A percentile compares a stretch with the other conserved stretches of the same genome.
Evolutionary conservation across 768 basidiomycete genomes (phyloP).

Genomic region (Fistulinella prunicolor): DNA sequence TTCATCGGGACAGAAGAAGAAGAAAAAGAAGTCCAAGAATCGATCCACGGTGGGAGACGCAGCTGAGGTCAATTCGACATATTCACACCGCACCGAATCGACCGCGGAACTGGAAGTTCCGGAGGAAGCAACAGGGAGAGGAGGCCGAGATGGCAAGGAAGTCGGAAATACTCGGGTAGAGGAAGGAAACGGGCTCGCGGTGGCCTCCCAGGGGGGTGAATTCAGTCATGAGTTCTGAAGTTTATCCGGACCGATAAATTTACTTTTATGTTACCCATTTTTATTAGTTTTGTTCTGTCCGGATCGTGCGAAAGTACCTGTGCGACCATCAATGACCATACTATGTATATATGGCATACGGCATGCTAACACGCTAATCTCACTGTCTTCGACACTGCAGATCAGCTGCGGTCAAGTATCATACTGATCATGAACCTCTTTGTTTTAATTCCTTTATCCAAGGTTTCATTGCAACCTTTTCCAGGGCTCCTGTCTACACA

Average conservation of each 20-base stretch:
- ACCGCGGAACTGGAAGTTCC: slow-evolving; percentile 49
- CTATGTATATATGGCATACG: too few relatives aligned
- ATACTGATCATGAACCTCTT: too few relatives aligned
- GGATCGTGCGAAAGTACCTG: too few relatives aligned
- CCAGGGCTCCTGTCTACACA: too few relatives aligned
- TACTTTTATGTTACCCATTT: slow-evolving; percentile 10
- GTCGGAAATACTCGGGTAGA: slow-evolving; percentile 3
- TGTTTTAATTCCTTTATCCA: too few relatives aligned
- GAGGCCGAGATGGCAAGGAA: slow-evolving; percentile 19
- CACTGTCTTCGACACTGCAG: too few relatives aligned
- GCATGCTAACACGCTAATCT: too few relatives aligned
- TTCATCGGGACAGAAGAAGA: slow-evolving; percentile 46
- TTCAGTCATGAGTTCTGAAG: slow-evolving; percentile 66
- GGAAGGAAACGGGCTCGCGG: slow-evolving; percentile 16
- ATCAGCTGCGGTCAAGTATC: too few relatives aligned
- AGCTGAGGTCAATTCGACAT: slow-evolving; percentile 28
- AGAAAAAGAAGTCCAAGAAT: slow-evolving; percentile 61
- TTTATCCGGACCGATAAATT: background rate
- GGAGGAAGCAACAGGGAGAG: slow-evolving; percentile 72
- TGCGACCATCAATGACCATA: too few relatives aligned
- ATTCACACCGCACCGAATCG: slow-evolving; percentile 35
- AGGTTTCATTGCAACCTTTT: too few relatives aligned
- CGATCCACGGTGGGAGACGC: slow-evolving; percentile 40
- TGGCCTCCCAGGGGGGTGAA: slow-evolving; percentile 42
- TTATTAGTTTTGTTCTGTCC: background rate